Conservation (phyloP, 306 rosid genomes). For the Myrica gale region DNA sequence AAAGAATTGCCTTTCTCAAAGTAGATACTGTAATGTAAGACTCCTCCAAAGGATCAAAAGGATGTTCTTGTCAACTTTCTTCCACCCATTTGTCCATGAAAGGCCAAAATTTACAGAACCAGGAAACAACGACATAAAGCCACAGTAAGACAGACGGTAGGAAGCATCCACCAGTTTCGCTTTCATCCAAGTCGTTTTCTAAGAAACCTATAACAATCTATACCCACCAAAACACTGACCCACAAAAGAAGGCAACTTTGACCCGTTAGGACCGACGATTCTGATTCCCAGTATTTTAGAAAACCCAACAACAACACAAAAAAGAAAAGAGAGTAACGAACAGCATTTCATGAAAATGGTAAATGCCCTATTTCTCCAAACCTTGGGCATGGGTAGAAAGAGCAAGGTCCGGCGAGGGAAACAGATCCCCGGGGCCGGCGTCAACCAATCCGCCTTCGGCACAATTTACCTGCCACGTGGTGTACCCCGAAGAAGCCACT, state of each 20-base stretch:
- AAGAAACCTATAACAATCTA: conserved; percentile 11
- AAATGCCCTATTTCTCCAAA: conserved; percentile 17
- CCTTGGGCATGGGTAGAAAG: conserved; percentile 35
- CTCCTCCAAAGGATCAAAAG: conserved; percentile 18
- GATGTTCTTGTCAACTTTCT: conserved; percentile 12
- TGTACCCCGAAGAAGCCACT: conserved; percentile 24
- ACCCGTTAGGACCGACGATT: neutral
- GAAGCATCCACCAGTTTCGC: neutral
- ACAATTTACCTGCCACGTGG: conserved; percentile 45
- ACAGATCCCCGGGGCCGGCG: conserved; percentile 35
- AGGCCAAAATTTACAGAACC: conserved; percentile 31
- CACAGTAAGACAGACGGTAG: neutral
- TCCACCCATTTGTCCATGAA: conserved; percentile 12
- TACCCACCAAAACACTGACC: conserved; percentile 5
- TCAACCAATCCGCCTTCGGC: conserved; percentile 21
- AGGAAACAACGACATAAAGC: neutral
- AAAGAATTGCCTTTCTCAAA: conserved; percentile 2
- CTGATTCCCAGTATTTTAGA: neutral
- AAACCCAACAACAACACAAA: neutral
- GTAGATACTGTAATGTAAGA: neutral
- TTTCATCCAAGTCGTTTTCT: neutral
- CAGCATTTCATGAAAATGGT: neutral
- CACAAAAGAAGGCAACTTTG: conserved; percentile 8
- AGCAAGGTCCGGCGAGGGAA: conserved; percentile 42
- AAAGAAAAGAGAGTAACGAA: neutral